These are phyloP conservation scores for Truncatella angustata DNA, from an alignment of 2,329 filamentous ascomycete species.

Conservation along the genomic window DNA sequence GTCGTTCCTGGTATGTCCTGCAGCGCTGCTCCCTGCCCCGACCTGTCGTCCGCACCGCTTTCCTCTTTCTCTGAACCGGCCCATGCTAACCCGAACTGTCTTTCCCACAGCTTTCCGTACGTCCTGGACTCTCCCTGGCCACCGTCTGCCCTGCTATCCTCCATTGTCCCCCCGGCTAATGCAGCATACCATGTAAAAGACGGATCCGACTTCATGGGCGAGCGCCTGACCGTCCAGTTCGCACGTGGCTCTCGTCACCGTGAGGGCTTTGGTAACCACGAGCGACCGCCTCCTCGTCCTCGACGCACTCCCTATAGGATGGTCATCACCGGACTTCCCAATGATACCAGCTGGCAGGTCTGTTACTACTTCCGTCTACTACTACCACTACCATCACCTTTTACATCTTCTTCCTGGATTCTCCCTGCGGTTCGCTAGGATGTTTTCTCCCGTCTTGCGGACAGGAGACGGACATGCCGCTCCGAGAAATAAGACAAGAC, in stretches of 20 bases:
- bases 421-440: slow-evolving; percentile 23
- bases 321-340: slow-evolving; percentile 94
- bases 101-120: slow-evolving; percentile 57
- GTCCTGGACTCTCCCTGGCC: slow-evolving; percentile 39
- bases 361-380: slow-evolving; percentile 65
- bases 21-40: background rate
- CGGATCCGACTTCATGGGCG: slow-evolving; percentile 96
- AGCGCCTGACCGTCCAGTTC: slow-evolving; percentile 96
- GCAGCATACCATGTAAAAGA: slow-evolving; percentile 56
- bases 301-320: slow-evolving; percentile 94
- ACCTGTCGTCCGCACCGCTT: no score
- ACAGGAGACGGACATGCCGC: no score
- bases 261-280: slow-evolving; percentile 48
- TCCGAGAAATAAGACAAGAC: no score
- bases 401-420: slow-evolving; percentile 29
- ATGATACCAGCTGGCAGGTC: slow-evolving; percentile 99
- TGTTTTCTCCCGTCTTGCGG: slow-evolving; percentile 15
- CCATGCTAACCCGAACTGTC: slow-evolving; percentile 16
- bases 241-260: slow-evolving; percentile 75
- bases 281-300: slow-evolving; percentile 68
- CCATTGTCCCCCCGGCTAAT: slow-evolving; percentile 35
- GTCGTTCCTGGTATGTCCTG: slow-evolving; percentile 84
- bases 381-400: slow-evolving; percentile 45
- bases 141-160: slow-evolving; percentile 24
- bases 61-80: slow-evolving; percentile 17